Base-by-base conservation (phyloP, 495 filamentous ascomycete genomes). In the Apiosordaria backusii region DNA sequence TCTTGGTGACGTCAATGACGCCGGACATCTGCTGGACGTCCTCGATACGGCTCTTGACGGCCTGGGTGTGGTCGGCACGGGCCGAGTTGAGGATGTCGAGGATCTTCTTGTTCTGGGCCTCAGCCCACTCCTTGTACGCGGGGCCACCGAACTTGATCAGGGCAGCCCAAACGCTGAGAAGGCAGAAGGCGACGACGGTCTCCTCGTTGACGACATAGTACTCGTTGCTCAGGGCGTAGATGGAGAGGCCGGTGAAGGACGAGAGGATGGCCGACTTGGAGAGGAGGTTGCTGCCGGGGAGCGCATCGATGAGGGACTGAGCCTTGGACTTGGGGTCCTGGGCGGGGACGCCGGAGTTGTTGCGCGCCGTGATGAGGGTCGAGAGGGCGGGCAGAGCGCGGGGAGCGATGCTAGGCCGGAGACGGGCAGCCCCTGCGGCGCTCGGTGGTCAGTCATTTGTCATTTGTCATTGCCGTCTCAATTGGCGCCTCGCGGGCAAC, bases 171-270 rank as follows among this genome's bases (percentile, higher is more conserved):
- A 97, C 89, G 74, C 87, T 92, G 73, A 98, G 82, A 66, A 97
- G 82, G 77, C 88, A 92, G 82, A 99, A 84, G 63, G 90, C 90
- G 72, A 96, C 90, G 73, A 99, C 88, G 65, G 93, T 86, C 84
- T 99, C 96, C 84, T 98, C 94, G 82, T 98, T 99, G 79, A 99
- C 84, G 77, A 99, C 92, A 80, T 97, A 99, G 83, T 98, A 89
- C 84, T 99, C 96, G 82, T 97, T 99, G 89, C 90, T 94, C 83
- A 99, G 93, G 74, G 95, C 96, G 75, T 93, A 95, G 73, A 97
- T 85, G 71, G 91, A 92, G 68, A 93, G 76, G 83, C 92, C 93
- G 76, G 96, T 92, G 65, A 88, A 89, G 65, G 92, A 92, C 72
- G 95, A 98, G 65, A 99, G 87, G 78, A 96, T 91, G 75, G 96